These are phyloP conservation scores for Plantago major DNA, from an alignment of 257 asterid species.

Conservation along the genomic window DNA sequence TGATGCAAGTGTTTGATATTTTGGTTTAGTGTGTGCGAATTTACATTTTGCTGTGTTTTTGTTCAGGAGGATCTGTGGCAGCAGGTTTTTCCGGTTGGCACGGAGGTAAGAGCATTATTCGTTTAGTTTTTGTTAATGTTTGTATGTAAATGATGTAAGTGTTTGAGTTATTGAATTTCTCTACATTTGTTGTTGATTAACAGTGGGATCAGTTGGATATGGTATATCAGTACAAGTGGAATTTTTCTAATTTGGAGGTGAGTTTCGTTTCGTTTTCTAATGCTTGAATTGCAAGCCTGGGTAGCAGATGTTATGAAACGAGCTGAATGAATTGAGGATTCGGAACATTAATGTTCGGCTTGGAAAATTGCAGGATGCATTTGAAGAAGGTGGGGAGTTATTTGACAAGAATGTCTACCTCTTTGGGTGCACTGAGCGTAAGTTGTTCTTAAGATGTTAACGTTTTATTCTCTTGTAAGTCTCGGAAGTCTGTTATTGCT, in stretches of 20 bases:
- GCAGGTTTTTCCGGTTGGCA: slow-evolving; percentile 71
- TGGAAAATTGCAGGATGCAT: slow-evolving; percentile 57
- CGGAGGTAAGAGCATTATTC: slow-evolving; percentile 40
- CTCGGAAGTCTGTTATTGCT: not conserved
- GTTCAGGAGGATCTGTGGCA: slow-evolving; percentile 75
- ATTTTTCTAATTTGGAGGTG: slow-evolving; percentile 72
- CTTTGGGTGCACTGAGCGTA: slow-evolving; percentile 91
- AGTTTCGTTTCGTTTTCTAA: slow-evolving; percentile 23
- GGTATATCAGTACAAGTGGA: slow-evolving; percentile 88
- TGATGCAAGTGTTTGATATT: not conserved
- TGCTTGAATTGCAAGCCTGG: not conserved
- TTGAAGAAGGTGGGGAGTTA: slow-evolving; percentile 88
- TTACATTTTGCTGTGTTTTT: not conserved
- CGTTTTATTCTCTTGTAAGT: too few relatives aligned
- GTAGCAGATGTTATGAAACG: not conserved
- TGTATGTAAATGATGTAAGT: too few relatives aligned
- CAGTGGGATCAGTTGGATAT: slow-evolving; percentile 98
- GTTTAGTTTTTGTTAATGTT: not conserved
- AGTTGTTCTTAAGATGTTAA: slow-evolving; percentile 30
- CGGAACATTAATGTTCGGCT: slow-evolving; percentile 16
- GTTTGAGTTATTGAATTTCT: not conserved
- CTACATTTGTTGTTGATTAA: slow-evolving; percentile 14
- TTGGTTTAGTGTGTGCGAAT: not conserved
- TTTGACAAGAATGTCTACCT: slow-evolving; percentile 69
- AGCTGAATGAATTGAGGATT: not conserved